Conservation (phyloP, 495 filamentous ascomycete species). For the Hamigera avellanea region DNA sequence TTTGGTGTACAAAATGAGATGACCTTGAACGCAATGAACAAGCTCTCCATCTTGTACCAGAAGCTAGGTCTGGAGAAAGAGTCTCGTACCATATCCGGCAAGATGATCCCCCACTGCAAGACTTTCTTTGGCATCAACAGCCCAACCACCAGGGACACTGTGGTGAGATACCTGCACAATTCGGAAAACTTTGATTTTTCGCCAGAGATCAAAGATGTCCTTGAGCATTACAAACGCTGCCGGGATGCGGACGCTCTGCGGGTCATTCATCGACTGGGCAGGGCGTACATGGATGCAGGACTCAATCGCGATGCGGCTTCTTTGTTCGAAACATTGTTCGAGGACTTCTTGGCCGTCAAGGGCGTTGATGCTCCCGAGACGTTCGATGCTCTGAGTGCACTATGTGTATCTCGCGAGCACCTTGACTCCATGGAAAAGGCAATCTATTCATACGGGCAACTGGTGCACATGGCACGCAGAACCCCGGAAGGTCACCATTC, state of each 20-base stretch:
- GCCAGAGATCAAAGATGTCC: conserved; percentile 13
- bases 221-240: conserved; percentile 16
- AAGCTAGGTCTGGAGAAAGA: conserved; percentile 19
- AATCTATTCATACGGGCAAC: conserved; percentile 17
- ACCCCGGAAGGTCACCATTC: conserved; percentile 13
- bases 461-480: conserved; percentile 15
- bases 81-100: conserved; percentile 10
- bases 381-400: conserved; percentile 19
- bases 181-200: conserved; percentile 22
- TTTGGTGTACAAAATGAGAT: conserved; percentile 18
- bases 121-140: conserved; percentile 15
- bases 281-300: conserved; percentile 18
- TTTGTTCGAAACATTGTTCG: conserved; percentile 16
- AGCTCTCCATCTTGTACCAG: conserved; percentile 17
- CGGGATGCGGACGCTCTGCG: conserved; percentile 13
- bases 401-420: conserved; percentile 17
- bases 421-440: conserved; percentile 18
- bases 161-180: conserved; percentile 16
- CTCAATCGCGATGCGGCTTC: conserved; percentile 18
- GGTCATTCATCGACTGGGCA: conserved; percentile 19
- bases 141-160: conserved; percentile 13
- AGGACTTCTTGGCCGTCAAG: conserved; percentile 13
- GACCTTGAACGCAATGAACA: conserved; percentile 18
- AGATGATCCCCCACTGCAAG: conserved; percentile 17
- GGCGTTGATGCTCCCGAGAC: conserved; percentile 15